Percentiles rank a stretch among this genome's conserved stretches.
Conservation (phyloP, 2,329 filamentous ascomycete genomes). For the Onygenales sp. region DNA sequence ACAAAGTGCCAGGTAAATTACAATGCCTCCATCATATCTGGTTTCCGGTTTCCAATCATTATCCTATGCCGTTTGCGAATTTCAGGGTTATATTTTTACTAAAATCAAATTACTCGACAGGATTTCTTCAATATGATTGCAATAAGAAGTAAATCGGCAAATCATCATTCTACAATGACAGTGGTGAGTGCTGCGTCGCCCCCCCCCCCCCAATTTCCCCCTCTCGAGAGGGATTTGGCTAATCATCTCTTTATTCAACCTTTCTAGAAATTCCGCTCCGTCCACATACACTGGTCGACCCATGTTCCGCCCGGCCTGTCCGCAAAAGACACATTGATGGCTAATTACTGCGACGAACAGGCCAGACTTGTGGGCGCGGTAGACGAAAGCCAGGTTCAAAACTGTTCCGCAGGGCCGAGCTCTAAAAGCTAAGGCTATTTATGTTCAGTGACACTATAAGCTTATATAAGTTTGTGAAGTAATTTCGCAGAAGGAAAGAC, state of each 20-base stretch:
- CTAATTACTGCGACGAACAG: conserved; percentile 5
- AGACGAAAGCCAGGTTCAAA: neutral
- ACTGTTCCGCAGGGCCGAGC: neutral
- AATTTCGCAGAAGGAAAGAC: neutral
- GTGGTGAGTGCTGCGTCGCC: conserved; percentile 1
- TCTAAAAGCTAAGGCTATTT: conserved; percentile 10
- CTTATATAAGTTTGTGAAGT: neutral
- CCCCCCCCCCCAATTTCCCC: neutral
- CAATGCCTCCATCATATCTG: neutral
- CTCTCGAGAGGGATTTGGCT: neutral
- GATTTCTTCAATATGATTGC: conserved; percentile 29
- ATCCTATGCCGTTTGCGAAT: neutral
- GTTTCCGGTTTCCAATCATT: neutral
- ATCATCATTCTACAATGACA: conserved; percentile 6
- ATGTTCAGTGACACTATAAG: conserved; percentile 4
- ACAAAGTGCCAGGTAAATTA: conserved; percentile 28
- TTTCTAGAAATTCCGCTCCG: conserved; percentile 6
- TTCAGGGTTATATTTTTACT: neutral
- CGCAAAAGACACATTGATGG: conserved; percentile 1
- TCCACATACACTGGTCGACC: conserved; percentile 5
- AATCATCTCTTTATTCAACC: too few relatives aligned
- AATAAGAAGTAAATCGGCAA: conserved; percentile 19
- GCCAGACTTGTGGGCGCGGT: conserved; percentile 3
- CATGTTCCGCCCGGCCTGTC: conserved; percentile 3
- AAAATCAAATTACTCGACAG: conserved; percentile 12